Base-by-base conservation (phyloP, 2,329 filamentous ascomycete genomes). In the Colletotrichum salicis region DNA sequence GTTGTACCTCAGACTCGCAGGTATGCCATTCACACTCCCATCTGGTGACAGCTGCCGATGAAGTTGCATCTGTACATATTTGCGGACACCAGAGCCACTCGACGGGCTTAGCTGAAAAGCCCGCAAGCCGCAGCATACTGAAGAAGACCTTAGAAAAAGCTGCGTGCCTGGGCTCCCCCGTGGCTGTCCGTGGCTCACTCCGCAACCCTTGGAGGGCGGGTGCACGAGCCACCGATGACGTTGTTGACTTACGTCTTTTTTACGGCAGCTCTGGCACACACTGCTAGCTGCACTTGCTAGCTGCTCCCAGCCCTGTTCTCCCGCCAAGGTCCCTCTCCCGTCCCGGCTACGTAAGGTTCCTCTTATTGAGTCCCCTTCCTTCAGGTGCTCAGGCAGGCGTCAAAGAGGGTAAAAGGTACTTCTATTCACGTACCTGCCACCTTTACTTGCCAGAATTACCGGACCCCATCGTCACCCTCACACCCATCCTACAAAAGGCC, bases 221-320 rank as follows among this genome's bases (percentile, higher is more conserved):
- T 41, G 67, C 73, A 73, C 71, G 63, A 72, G 73, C 73, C 73
- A 74, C 64, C 64, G 56, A 74, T 74, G 73, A 74, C 73, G 73
- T 74, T 74, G 73, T 74, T 64, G 73, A 73, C 71, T 74, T 67
- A 67, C 71, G 64, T 64, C 37, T 56, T 51, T 57, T 60, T 64
- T 56, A 52, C 48, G 45, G 29, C n/a, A 22, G 60, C 33, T 62
- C 37, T 57, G 37, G 64, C 37, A 41, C 37, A 37, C 64, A 60
- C 60, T 54, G 54, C 48, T 54, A 64, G 41, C 7, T 48, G 19
- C 41, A 48, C 19, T 11, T 48, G 41, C 41, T 48, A 22, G 41
- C 41, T 48, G 41, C 41, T 48, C 41, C 35, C 55, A 68, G 52
- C 60, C 45, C 66, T 54, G 27, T 27, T 41, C 58, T 51, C 65